Evolutionary conservation across 106 monocot species (phyloP).

Genomic region (Platanthera zijinensis): DNA sequence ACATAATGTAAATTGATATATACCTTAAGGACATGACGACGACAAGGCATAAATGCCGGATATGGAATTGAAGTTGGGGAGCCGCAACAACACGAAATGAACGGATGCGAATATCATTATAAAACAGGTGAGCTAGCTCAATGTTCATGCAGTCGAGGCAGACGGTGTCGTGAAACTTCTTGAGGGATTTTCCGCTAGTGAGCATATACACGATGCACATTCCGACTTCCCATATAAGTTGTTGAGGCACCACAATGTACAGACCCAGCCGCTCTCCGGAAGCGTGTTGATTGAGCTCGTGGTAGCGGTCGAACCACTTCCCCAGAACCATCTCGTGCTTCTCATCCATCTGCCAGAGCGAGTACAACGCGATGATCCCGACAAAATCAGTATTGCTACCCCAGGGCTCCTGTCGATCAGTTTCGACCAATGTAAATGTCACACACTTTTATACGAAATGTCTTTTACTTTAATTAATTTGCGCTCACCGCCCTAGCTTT

Average conservation of each 20-base stretch:
- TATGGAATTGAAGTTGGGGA: constrained; percentile 59
- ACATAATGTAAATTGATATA: not conserved
- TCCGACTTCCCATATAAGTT: constrained; percentile 24
- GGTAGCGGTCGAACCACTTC: constrained; percentile 62
- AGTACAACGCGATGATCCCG: constrained; percentile 63
- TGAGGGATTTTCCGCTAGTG: too few relatives aligned
- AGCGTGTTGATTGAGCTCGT: constrained; percentile 53
- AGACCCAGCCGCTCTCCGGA: constrained; percentile 62
- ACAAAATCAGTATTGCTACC: constrained; percentile 29
- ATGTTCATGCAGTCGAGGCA: too few relatives aligned
- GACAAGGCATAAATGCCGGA: constrained; percentile 38
- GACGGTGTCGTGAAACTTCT: too few relatives aligned
- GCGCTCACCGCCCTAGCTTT: not conserved
- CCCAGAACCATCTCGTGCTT: constrained; percentile 81
- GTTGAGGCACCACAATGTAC: constrained; percentile 60
- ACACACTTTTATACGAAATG: too few relatives aligned
- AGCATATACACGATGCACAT: too few relatives aligned
- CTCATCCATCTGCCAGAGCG: constrained; percentile 76
- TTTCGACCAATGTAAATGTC: not conserved
- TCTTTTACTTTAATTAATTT: too few relatives aligned
- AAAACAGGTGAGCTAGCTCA: constrained; percentile 11
- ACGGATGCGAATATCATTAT: constrained; percentile 65
- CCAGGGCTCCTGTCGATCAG: constrained; percentile 43
- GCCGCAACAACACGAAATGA: constrained; percentile 50
- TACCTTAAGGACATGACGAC: constrained; percentile 58